Percentiles rank a stretch among this genome's conserved stretches.
Conservation (phyloP, 768 basidiomycete species). For the Galerina sulciceps region DNA sequence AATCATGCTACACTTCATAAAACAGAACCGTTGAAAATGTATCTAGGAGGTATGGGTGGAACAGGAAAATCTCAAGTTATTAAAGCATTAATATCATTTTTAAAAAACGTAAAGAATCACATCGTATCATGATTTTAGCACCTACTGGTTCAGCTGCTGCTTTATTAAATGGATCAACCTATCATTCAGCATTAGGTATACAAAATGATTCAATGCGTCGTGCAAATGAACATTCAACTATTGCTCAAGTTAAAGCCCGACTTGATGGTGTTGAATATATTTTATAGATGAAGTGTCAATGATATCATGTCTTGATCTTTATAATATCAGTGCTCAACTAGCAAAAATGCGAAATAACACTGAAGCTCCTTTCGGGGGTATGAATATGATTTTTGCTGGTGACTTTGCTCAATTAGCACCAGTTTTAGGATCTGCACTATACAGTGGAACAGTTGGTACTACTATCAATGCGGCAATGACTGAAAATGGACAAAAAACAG, state of each 20-base stretch:
- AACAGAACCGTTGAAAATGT: constrained; percentile 30
- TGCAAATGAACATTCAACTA: neutral
- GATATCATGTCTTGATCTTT: constrained; percentile 31
- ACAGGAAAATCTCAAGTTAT: constrained; percentile 38
- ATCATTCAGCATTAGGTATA: constrained; percentile 14
- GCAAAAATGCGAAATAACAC: constrained; percentile 15
- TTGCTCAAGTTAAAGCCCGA: constrained; percentile 18
- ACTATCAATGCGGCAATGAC: neutral
- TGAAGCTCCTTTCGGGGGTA: constrained; percentile 33
- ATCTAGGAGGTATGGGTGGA: constrained; percentile 36
- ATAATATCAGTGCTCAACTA: constrained; percentile 27
- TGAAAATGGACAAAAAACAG: neutral
- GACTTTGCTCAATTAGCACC: constrained; percentile 48
- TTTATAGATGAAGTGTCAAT: constrained; percentile 49
- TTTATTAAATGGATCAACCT: constrained; percentile 11
- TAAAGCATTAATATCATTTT: constrained; percentile 26
- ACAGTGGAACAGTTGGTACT: constrained; percentile 18
- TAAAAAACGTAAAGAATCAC: constrained; percentile 6
- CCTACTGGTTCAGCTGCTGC: constrained; percentile 20
- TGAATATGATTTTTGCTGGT: constrained; percentile 46
- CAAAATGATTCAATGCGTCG: neutral
- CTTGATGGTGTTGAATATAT: constrained; percentile 10
- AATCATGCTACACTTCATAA: constrained; percentile 22
- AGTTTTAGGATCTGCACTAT: constrained; percentile 18
- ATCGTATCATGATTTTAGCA: constrained; percentile 19